A percentile compares a stretch with the other conserved stretches of the same genome.
Evolutionary conservation across 768 basidiomycete genomes (phyloP).

Genomic region (Naganishia antarctica): DNA sequence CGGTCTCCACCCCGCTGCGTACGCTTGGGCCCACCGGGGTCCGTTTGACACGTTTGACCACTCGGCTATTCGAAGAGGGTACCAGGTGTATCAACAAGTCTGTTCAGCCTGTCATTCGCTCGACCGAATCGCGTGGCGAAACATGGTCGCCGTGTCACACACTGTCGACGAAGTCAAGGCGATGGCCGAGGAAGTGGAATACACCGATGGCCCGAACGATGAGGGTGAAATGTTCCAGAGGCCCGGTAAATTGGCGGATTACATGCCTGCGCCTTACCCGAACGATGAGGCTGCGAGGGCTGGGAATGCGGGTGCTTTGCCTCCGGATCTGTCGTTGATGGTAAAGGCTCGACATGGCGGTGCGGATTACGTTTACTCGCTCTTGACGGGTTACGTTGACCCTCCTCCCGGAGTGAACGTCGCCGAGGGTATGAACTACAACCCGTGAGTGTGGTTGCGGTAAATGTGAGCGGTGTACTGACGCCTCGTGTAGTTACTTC

Average conservation of each 20-base stretch:
- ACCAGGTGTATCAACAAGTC: constrained; percentile 97
- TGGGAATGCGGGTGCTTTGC: constrained; percentile 86
- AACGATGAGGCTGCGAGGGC: constrained; percentile 97
- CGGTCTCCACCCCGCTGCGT: constrained; percentile 78
- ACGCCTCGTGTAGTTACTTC: constrained; percentile 71
- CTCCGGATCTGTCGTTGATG: constrained; percentile 94
- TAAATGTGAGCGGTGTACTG: not conserved
- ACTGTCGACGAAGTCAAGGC: constrained; percentile 80
- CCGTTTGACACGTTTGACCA: constrained; percentile 90
- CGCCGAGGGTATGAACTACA: constrained; percentile 90
- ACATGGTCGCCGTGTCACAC: constrained; percentile 96
- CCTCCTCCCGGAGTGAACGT: constrained; percentile 65
- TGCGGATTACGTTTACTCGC: constrained; percentile 95
- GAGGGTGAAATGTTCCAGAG: constrained; percentile 98
- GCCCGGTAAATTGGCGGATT: constrained; percentile 96
- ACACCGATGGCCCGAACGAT: constrained; percentile 89
- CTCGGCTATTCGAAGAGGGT: constrained; percentile 89
- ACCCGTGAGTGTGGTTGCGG: constrained; percentile 41
- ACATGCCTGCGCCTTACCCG: constrained; percentile 88
- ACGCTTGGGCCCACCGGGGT: constrained; percentile 91
- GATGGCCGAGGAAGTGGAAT: constrained; percentile 96
- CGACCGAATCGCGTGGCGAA: constrained; percentile 99
- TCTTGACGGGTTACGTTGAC: constrained; percentile 94
- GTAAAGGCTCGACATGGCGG: constrained; percentile 97
- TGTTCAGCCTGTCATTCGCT: constrained; percentile 98